Percentiles rank a stretch among this genome's conserved stretches.
These are phyloP conservation scores for Parachaetomium inaequale DNA, from an alignment of 495 filamentous ascomycete species.

Conservation along the genomic window DNA sequence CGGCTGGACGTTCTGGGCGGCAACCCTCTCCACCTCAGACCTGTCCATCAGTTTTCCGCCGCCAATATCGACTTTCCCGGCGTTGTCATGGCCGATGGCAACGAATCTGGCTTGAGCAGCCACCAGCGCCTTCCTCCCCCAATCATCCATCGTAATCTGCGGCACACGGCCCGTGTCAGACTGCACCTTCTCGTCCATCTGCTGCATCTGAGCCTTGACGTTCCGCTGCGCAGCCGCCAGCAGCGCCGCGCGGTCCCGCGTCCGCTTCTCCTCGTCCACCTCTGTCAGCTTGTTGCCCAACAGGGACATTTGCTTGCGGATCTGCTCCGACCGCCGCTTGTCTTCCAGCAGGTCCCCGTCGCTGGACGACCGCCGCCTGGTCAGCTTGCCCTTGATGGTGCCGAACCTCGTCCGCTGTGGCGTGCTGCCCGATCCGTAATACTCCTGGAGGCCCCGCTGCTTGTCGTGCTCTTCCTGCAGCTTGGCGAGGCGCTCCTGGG, in stretches of 20 bases:
- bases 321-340: constrained; percentile 62
- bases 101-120: constrained; percentile 65
- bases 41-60: constrained; percentile 75
- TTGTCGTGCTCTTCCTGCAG: constrained; percentile 66
- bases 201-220: constrained; percentile 70
- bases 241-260: constrained; percentile 66
- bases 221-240: constrained; percentile 79
- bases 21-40: constrained; percentile 76
- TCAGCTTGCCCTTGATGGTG: constrained; percentile 50
- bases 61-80: constrained; percentile 73
- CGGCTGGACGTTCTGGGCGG: constrained; percentile 75
- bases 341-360: constrained; percentile 63
- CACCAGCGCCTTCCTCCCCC: constrained; percentile 70
- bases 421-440: constrained; percentile 55
- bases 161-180: constrained; percentile 72
- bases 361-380: constrained; percentile 64
- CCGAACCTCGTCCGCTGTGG: constrained; percentile 51
- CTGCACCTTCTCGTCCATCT: constrained; percentile 76
- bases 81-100: constrained; percentile 39
- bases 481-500: constrained; percentile 74
- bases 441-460: constrained; percentile 58
- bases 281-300: constrained; percentile 64
- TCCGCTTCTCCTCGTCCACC: constrained; percentile 72
- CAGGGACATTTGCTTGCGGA: constrained; percentile 74
- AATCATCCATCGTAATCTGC: constrained; percentile 64